Conservation (phyloP, 2,329 filamentous ascomycete species). For the Pseudocercospora macadamiae region DNA sequence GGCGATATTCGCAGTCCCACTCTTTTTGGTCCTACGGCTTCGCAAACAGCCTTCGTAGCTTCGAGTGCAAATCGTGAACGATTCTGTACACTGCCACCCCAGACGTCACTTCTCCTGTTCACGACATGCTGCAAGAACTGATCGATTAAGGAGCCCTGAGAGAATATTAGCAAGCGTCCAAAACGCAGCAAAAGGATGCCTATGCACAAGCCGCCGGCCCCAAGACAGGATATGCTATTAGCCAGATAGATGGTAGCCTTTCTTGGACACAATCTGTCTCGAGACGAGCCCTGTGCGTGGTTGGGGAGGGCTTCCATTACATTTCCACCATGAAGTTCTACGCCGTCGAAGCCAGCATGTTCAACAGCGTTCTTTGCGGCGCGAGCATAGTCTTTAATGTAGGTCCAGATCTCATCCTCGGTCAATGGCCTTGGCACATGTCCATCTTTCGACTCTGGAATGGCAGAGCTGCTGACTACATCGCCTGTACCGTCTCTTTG, state of each 20-base stretch:
- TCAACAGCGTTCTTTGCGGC: conserved; percentile 48
- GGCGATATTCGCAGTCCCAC: conserved; percentile 62
- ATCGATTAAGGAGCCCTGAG: conserved; percentile 64
- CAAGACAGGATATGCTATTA: too few species aligned
- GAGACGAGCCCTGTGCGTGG: too few species aligned
- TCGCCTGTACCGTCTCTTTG: conserved; percentile 33
- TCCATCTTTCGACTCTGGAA: conserved; percentile 18
- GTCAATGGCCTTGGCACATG: conserved; percentile 33
- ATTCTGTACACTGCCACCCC: conserved; percentile 51
- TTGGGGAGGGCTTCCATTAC: too few species aligned
- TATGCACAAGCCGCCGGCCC: too few species aligned
- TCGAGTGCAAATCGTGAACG: conserved; percentile 56
- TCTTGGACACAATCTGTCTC: too few species aligned
- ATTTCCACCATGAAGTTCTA: conserved; percentile 53
- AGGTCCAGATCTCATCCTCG: conserved; percentile 42
- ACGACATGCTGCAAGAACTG: conserved; percentile 63
- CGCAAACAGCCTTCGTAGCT: conserved; percentile 52
- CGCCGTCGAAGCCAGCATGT: conserved; percentile 60
- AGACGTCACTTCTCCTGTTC: conserved; percentile 56
- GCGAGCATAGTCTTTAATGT: conserved; percentile 41
- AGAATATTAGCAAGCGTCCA: too few species aligned
- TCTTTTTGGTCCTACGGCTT: conserved; percentile 50
- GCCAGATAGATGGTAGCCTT: too few species aligned
- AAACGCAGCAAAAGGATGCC: too few species aligned
- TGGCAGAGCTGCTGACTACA: conserved; percentile 39